Evolutionary conservation across 306 rosid species (phyloP), one percentile per base, ranked within the genome.

Genomic region (Vigna reflexopilosa): DNA sequence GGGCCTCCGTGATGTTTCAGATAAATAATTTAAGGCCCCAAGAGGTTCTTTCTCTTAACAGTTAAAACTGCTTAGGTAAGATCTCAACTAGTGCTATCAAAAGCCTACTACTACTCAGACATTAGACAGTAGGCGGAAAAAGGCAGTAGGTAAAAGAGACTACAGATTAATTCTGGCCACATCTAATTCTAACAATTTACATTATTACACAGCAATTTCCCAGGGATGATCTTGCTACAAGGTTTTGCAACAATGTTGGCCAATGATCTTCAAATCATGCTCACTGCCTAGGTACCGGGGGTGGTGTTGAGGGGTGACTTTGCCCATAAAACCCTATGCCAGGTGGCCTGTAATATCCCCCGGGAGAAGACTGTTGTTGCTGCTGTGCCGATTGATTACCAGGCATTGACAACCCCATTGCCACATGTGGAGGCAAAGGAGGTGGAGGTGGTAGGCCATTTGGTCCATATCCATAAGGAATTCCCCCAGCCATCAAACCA

Each of bases 311-410:
- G 36, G 89, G 89, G 82, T 90, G 91, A 73, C 73, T 82, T 84
- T 87, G 91, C 73, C 98, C 93, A 13, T 93, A 93, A 77, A 91
- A 91, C 72, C 98, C 92, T 20, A 91, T 80, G 38, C 92, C 91
- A 3, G 91, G 85, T 45, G 91, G 92, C 76, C 92, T 81, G 78
- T 91, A 91, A 82, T 81, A 93, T 81, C 93, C 97, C 49, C 90
- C 92, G 0, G 85, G 79, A 2, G 88, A 71, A 16, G 92, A 83
- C 78, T 87, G 92, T 20, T 85, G 81, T 72, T 84, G 92, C 82
- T 80, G 93, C 30, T 72, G 93, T 14, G 85, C 85, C 62, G 86
- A 83, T 73, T 80, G 93, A 78, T 83, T 70, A 48, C 68, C 75
- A 15, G 97, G 82, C 88, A 88, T 87, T 26, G 91, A 56, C 73